phyloP scores from a whole-genome alignment of 331 rosid species.

The Quercus lobata region DNA sequence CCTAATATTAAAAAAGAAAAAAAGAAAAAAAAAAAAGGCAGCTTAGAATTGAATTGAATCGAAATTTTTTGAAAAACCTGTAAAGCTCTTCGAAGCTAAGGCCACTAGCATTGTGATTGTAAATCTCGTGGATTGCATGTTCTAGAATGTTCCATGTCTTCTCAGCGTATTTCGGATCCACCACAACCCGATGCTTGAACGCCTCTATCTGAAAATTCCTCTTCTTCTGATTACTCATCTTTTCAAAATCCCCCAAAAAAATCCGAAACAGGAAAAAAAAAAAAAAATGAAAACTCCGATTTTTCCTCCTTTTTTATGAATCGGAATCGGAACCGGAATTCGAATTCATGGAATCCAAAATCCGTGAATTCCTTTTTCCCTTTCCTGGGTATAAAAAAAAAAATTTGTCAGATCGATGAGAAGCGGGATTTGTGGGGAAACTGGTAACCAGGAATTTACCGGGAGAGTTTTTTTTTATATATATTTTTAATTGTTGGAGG shows the following conservation, averaged over 20 bases:
- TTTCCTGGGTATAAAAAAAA: too few relatives aligned
- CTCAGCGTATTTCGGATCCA: conserved; percentile 88
- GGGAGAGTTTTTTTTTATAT: not conserved
- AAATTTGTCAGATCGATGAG: not conserved
- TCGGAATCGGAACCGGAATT: too few relatives aligned
- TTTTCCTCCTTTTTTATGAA: too few relatives aligned
- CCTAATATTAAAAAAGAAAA: too few relatives aligned
- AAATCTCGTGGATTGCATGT: conserved; percentile 88
- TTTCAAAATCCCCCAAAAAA: too few relatives aligned
- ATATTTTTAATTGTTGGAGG: not conserved
- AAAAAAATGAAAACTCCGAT: too few relatives aligned
- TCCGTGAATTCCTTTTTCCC: too few relatives aligned
- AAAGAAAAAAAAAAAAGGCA: too few relatives aligned
- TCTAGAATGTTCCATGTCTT: conserved; percentile 88
- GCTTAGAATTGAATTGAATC: too few relatives aligned
- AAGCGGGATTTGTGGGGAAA: not conserved
- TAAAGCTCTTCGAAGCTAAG: conserved; percentile 96
- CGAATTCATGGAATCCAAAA: too few relatives aligned
- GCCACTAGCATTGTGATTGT: conserved; percentile 89
- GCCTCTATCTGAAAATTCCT: conserved; percentile 78
- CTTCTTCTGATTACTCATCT: conserved; percentile 55
- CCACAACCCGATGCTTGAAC: conserved; percentile 72
- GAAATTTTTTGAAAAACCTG: conserved; percentile 35
- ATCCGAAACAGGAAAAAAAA: too few relatives aligned
- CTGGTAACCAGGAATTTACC: not conserved